Evolutionary conservation across 140 eudicot genomes (phyloP).

Genomic region (Artemisia princeps): DNA sequence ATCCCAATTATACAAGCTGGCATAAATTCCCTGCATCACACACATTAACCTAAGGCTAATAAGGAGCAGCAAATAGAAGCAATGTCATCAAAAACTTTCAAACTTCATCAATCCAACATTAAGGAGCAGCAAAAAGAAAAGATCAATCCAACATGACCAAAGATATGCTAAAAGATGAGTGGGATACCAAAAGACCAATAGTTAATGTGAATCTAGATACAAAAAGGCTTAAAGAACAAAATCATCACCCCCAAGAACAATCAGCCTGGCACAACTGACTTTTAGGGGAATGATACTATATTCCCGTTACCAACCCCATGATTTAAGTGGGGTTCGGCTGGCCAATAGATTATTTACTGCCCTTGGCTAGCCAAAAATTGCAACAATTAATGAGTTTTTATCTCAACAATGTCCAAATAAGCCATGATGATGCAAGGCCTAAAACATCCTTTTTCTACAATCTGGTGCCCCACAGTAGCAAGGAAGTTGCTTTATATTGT

Average conservation of each 20-base stretch:
- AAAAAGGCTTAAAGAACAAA: background rate
- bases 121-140: no score
- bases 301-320: background rate
- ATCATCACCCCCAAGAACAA: background rate
- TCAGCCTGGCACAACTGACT: background rate
- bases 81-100: no score
- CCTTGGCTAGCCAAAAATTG: background rate
- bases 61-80: no score
- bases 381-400: background rate
- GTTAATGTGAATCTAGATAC: background rate
- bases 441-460: conserved; percentile 70
- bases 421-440: background rate
- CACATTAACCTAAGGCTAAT: no score
- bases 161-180: background rate
- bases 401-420: conserved; percentile 11
- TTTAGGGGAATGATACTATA: background rate
- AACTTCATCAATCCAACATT: no score
- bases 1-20: no score
- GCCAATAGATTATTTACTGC: background rate
- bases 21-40: no score
- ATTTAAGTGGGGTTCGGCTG: background rate
- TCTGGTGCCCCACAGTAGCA: conserved; percentile 80
- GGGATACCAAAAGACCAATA: background rate
- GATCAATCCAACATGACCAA: background rate
- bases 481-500: conserved; percentile 42